These are phyloP conservation scores for Thecaphora thlaspeos DNA, from an alignment of 1,284 basidiomycete species.

Conservation along the genomic window DNA sequence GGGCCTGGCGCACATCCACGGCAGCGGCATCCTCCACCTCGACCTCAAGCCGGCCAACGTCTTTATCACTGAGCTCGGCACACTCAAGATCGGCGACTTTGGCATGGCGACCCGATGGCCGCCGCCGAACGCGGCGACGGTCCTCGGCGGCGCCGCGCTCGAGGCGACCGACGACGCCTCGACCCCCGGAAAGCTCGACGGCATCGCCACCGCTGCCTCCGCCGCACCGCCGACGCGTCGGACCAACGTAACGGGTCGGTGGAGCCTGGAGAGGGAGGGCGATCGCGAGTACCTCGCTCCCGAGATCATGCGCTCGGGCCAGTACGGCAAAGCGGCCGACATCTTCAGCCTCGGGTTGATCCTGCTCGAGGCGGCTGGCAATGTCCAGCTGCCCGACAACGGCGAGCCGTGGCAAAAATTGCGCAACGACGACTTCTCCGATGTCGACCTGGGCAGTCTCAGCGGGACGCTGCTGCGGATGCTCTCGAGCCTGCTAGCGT, in stretches of 20 bases:
- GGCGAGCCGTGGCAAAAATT: conserved; percentile 94
- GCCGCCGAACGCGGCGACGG: conserved; percentile 36
- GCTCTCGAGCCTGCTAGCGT: conserved; percentile 39
- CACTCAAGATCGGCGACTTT: conserved; percentile 97
- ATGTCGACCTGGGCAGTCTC: conserved; percentile 73
- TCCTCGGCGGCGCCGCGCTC: conserved; percentile 45
- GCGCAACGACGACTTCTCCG: conserved; percentile 85
- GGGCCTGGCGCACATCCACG: conserved; percentile 83
- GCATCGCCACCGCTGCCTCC: conserved; percentile 1
- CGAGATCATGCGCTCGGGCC: conserved; percentile 81
- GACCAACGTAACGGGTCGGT: not conserved
- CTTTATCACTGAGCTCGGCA: conserved; percentile 82
- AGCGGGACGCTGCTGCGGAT: conserved; percentile 48
- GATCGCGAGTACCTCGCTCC: conserved; percentile 98
- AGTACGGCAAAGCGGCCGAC: conserved; percentile 89
- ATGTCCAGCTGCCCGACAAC: conserved; percentile 93
- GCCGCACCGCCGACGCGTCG: conserved; percentile 6
- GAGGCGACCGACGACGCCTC: conserved; percentile 10
- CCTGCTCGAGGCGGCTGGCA: conserved; percentile 89
- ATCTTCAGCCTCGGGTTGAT: conserved; percentile 96
- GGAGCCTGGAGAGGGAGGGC: conserved; percentile 73
- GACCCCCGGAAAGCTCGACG: conserved; percentile 7
- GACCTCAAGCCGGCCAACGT: conserved; percentile 98
- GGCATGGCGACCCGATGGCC: conserved; percentile 63
- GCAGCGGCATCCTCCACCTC: conserved; percentile 84